These are phyloP conservation scores for Paraconiothyrium sp. DNA, from an alignment of 2,329 filamentous ascomycete genomes.

Conservation along the genomic window DNA sequence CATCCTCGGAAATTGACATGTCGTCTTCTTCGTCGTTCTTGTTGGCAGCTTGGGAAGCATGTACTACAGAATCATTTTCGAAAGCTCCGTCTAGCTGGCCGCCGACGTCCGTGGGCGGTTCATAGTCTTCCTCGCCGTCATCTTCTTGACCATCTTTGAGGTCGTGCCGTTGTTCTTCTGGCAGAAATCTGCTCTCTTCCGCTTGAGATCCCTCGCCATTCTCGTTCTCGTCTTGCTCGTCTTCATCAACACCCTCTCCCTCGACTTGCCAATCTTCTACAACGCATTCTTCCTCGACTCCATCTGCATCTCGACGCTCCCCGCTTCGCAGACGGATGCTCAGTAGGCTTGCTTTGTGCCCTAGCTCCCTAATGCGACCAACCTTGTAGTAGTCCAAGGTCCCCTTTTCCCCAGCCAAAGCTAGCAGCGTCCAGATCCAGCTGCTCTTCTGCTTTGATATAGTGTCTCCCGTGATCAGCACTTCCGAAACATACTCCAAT, in stretches of 20 bases:
- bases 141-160: background rate
- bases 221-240: background rate
- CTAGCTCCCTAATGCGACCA: constrained; percentile 79
- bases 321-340: constrained; percentile 49
- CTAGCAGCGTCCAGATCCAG: constrained; percentile 88
- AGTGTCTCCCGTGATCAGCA: constrained; percentile 67
- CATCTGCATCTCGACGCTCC: background rate
- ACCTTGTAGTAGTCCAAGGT: constrained; percentile 80
- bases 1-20: constrained; percentile 36
- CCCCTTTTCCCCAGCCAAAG: constrained; percentile 76
- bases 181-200: background rate
- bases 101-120: background rate
- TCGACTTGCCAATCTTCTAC: constrained; percentile 10
- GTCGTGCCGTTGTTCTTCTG: background rate
- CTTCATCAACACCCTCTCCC: constrained; percentile 15
- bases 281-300: constrained; percentile 12
- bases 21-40: constrained; percentile 24
- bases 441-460: constrained; percentile 74
- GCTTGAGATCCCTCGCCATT: background rate
- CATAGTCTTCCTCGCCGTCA: background rate
- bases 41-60: background rate
- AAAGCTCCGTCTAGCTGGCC: constrained; percentile 10
- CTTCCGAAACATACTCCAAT: constrained; percentile 69
- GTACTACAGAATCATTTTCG: background rate
- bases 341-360: constrained; percentile 75